Percentiles rank a stretch among this genome's conserved stretches.
Evolutionary conservation across 768 basidiomycete genomes (phyloP).

Genomic region (Hirschioporus abietinus): DNA sequence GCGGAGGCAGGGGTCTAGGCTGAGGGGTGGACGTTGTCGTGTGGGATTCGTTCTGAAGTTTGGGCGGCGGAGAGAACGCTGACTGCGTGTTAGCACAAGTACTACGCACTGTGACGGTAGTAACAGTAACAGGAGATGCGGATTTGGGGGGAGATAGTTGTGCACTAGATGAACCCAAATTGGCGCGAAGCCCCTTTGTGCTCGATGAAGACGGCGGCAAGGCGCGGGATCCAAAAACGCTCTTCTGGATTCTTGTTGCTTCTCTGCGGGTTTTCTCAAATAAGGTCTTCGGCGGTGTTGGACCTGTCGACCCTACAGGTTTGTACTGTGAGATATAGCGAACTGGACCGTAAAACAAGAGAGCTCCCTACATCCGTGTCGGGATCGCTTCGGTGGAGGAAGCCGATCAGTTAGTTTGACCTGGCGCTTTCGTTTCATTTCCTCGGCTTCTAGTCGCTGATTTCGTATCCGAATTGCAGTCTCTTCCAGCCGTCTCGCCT

Average conservation of each 20-base stretch:
- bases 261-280: constrained; percentile 75
- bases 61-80: constrained; percentile 8
- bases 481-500: constrained; percentile 61
- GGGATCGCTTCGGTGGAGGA: constrained; percentile 60
- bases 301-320: constrained; percentile 31
- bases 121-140: constrained; percentile 45
- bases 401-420: constrained; percentile 69
- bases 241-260: constrained; percentile 61
- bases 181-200: constrained; percentile 36
- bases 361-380: constrained; percentile 41
- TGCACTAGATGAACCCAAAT: constrained; percentile 13
- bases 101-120: constrained; percentile 36
- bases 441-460: constrained; percentile 63
- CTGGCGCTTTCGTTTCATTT: constrained; percentile 71
- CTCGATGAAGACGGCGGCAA: constrained; percentile 40
- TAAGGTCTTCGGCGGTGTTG: constrained; percentile 52
- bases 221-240: constrained; percentile 48
- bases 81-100: background rate
- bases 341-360: constrained; percentile 7
- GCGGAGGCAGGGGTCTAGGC: constrained; percentile 9
- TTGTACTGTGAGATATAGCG: constrained; percentile 14
- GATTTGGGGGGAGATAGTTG: constrained; percentile 27
- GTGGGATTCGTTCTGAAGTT: constrained; percentile 11
- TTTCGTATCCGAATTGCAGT: constrained; percentile 55
- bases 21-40: constrained; percentile 15